Evolutionary conservation across 2,329 filamentous ascomycete genomes (phyloP).

Genomic region (Metarhizium anisopliae): DNA sequence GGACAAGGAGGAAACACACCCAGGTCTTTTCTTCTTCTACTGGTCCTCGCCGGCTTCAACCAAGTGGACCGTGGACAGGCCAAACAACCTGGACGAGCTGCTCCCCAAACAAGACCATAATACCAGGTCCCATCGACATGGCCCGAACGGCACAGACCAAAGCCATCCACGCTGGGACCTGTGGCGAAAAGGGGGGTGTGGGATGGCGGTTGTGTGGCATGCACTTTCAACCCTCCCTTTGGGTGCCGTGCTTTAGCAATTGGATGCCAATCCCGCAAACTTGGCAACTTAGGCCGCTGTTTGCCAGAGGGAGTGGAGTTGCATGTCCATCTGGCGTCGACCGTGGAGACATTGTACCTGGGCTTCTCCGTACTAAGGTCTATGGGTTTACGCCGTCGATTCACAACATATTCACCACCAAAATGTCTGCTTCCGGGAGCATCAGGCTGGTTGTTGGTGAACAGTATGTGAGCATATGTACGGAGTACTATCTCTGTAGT

Average conservation of each 20-base stretch:
- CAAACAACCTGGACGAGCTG: slow-evolving; percentile 1
- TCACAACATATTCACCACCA: neutral
- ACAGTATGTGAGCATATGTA: no score
- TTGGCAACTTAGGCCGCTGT: neutral
- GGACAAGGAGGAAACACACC: slow-evolving; percentile 1
- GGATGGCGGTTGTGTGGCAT: neutral
- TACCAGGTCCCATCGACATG: slow-evolving; percentile 1
- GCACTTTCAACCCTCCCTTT: slow-evolving; percentile 1
- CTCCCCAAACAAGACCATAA: neutral
- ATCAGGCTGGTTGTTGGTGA: no score
- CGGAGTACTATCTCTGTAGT: no score
- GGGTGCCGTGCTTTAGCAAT: neutral
- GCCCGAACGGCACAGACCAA: slow-evolving; percentile 1
- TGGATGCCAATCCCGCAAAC: neutral
- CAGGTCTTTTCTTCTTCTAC: slow-evolving; percentile 4
- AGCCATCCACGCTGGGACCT: neutral
- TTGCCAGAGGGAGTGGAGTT: neutral
- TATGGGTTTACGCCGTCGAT: neutral
- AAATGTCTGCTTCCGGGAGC: no score
- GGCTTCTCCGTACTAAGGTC: neutral
- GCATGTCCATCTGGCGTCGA: neutral
- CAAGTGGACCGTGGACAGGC: slow-evolving; percentile 7
- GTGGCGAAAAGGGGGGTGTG: neutral
- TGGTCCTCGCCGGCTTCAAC: slow-evolving; percentile 1
- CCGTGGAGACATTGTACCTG: neutral